Evolutionary conservation across 257 asterid genomes (phyloP), one percentile per base, ranked within the genome.

Genomic region (Solanum okadae): DNA sequence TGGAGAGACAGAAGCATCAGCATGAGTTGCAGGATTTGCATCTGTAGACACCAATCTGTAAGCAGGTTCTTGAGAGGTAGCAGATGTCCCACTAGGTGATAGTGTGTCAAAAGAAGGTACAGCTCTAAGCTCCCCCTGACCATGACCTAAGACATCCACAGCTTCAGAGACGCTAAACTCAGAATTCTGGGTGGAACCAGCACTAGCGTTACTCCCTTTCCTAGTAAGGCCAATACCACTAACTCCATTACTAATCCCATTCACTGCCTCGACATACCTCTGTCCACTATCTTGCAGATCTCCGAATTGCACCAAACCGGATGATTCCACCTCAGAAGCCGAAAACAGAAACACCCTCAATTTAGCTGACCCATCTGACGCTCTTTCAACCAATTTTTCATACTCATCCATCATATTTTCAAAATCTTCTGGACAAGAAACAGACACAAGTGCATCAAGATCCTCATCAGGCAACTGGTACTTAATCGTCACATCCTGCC

Each of bases 381-480:
- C 93, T 92, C 96, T 94, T 92, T 95, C 98, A 4, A 84, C 84
- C 93, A 94, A 87, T 94, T 93, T 97, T 78, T 96, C 96, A 91
- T 94, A 95, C 90, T 97, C 99, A 59, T 97, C 99, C 98, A 97
- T 95, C 99, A 97, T 97, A 91, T 97, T 97, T 84, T 96, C 99
- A 68, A 97, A 96, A 92, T 97, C 99, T 89, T 97, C 99, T 10
- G 95, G 89, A 86, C 98, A 94, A 13, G 99, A 95, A 93, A 97
- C 98, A 5, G 99, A 88, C 5, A 97, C 98, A 61, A 97, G 98
- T 14, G 99, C 98, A 90, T 97, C 99, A 61, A 97, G 98, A 89
- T 95, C 99, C 91, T 97, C 99, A 13, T 95, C 99, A 14, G 99
- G 99, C 88, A 97, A 93, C 93, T 97, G 98, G 89, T 97, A 97